Percentiles rank a stretch among this genome's conserved stretches.
These are phyloP conservation scores for Mikania micrantha DNA, from an alignment of 129 eudicot genomes.

Conservation along the genomic window DNA sequence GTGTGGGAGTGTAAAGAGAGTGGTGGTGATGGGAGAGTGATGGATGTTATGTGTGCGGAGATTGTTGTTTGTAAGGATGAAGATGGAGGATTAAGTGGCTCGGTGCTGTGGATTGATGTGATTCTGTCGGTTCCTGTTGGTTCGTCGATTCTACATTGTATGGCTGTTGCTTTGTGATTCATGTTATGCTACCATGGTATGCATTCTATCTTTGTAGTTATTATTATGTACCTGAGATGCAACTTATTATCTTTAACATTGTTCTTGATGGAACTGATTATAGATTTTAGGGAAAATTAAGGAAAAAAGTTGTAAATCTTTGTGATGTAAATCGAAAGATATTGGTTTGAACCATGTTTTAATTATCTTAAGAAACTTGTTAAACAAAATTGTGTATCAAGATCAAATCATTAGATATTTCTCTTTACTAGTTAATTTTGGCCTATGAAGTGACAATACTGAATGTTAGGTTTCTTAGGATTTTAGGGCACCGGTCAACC, in stretches of 20 bases:
- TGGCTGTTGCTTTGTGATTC: slow-evolving; percentile 64
- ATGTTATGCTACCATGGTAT: slow-evolving; percentile 9
- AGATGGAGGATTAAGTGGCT: slow-evolving; percentile 62
- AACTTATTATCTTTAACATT: background rate
- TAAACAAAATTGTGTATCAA: background rate
- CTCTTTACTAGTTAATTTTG: background rate
- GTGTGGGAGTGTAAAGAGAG: slow-evolving; percentile 74
- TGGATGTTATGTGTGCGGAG: slow-evolving; percentile 82
- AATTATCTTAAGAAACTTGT: background rate
- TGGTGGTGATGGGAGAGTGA: slow-evolving; percentile 43
- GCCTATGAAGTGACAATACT: background rate
- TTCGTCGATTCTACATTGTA: slow-evolving; percentile 65
- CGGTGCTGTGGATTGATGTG: slow-evolving; percentile 57
- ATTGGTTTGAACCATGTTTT: background rate
- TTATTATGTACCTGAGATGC: background rate
- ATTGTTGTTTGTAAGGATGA: slow-evolving; percentile 68
- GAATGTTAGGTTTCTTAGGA: too few species aligned
- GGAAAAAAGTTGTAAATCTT: background rate
- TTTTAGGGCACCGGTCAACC: too few species aligned
- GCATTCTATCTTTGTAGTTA: slow-evolving; percentile 6
- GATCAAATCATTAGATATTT: background rate
- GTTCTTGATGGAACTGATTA: background rate
- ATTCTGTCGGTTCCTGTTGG: slow-evolving; percentile 57
- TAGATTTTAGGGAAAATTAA: background rate
- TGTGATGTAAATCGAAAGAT: background rate